Evolutionary conservation across 1,284 basidiomycete species (phyloP).

Genomic region (Gymnopus androsaceus): DNA sequence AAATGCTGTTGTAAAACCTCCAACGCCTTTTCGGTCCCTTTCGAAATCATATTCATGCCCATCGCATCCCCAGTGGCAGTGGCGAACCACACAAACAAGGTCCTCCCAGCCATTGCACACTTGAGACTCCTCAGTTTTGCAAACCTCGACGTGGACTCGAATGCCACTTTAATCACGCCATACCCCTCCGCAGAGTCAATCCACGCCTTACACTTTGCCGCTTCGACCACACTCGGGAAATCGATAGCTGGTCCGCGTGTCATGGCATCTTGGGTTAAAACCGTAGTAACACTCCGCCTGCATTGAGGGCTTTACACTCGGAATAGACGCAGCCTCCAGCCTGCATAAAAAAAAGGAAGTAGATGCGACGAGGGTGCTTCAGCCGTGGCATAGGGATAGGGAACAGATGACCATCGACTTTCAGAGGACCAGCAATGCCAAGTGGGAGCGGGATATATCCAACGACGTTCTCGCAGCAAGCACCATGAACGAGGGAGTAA

Average conservation of each 20-base stretch:
- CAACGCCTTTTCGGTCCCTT: constrained; percentile 94
- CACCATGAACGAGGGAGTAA: constrained; percentile 93
- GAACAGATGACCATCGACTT: constrained; percentile 83
- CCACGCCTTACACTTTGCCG: constrained; percentile 88
- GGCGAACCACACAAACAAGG: constrained; percentile 93
- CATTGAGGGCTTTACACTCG: constrained; percentile 98
- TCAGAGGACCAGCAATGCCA: constrained; percentile 95
- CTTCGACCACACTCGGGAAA: constrained; percentile 82
- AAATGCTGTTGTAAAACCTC: constrained; percentile 80
- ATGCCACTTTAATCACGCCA: constrained; percentile 77
- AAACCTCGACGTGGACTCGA: constrained; percentile 93
- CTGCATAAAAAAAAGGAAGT: no score
- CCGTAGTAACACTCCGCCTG: constrained; percentile 92
- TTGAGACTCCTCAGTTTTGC: constrained; percentile 84
- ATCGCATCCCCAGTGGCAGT: constrained; percentile 98
- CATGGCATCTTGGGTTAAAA: constrained; percentile 94
- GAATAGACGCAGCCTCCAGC: no score
- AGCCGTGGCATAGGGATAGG: constrained; percentile 98
- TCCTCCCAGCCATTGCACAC: constrained; percentile 86
- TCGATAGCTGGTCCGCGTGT: constrained; percentile 97
- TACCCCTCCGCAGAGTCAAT: constrained; percentile 87
- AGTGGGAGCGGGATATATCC: constrained; percentile 97
- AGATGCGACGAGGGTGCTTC: constrained; percentile 97
- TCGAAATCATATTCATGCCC: constrained; percentile 99
- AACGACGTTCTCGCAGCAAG: constrained; percentile 99